Base-by-base conservation (phyloP, 2,329 filamentous ascomycete genomes). In the Paradendryphiella salina region DNA sequence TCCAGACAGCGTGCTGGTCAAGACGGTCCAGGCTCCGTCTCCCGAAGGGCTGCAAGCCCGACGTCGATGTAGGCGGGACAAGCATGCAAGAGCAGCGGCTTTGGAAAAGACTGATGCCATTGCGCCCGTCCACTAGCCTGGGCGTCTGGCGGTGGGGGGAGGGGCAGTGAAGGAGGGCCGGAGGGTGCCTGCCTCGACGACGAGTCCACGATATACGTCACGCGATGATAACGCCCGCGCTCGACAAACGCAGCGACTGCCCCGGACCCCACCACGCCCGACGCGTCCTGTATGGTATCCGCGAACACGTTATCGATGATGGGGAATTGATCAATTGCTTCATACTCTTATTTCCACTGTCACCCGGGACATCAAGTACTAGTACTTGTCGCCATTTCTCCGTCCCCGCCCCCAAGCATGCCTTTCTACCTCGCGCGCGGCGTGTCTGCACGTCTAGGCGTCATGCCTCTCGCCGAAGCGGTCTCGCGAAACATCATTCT, bases 401-500 rank as follows among this genome's bases (percentile, higher is more conserved):
- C 41, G 9, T 28, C 14, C 20, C 34, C 9, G n/a, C n/a, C 31
- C 20, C 7, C 26, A 14, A 42, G 34, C 15, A 73, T 73, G 71
- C 71, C 70, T 26, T 57, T 55, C n/a, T 71, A 73, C 39, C 46
- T 64, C 54, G 58, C 67, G 37, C 56, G 60, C 13, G 63, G 64
- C 43, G 47, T 71, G 14, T 54, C 62, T 13, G 53, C 65, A 26
- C 58, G 56, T 21, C 57, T 73, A 33, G 62, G 59, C 17, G 50
- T 60, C 6, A 48, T 59, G 29, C 48, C 59, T n/a, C 64, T 73
- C n/a, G 44, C 48, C 3, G 62, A 64, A 15, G 63, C 69, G 2
- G 62, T 64, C 34, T 70, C 67, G 11, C 50, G 37, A 14, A 38
- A 63, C 1, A 54, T 70, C 7, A 51, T 56, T 13, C 34, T 57